Base-by-base conservation (phyloP, 2,329 filamentous ascomycete genomes). In the Ascochyta viciae-villosae region DNA sequence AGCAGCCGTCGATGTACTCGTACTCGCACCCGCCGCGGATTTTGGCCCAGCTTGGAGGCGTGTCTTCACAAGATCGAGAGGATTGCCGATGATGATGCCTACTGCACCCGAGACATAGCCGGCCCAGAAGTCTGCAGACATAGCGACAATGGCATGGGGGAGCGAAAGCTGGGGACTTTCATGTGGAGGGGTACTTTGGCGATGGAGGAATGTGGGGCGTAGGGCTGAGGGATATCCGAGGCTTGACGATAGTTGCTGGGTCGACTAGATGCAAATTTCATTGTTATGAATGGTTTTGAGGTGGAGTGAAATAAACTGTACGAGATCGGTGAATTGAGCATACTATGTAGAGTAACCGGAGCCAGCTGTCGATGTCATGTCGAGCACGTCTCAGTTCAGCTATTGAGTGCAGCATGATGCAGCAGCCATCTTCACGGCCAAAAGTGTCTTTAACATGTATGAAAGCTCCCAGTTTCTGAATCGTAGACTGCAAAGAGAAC, bases 81-180 rank as follows among this genome's bases (percentile, higher is more conserved):
- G 92, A 68, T 96, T 96, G 60, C 94, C 92, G 58, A 96, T 89
- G 43, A 96, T 79, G 67, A 97, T 97, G 41, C 92, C 91, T 44
- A 89, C 82, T 54, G 90, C 92, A 49, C 94, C 94, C 71, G 90
- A 94, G 58, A 95, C 78, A 76, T 96, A 97, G 69, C 93, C 92
- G 54, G 93, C 91, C 90, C 91, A 96, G 76, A 97, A 97, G 74
- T 96, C 93, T 65, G 91, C 86, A 46, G 90, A 91, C 90, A 95
- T 94, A 51, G 23, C 50, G 38, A 50, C 44, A 52, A 54, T 54
- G 50, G 24, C 45, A 45, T 54, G 54, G 29, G 44, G 41, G 19
- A 34, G 22, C 43, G 31, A 41, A 29, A 44, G 40, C 34, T 15
- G 49, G 42, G 38, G 46, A 23, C 23, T n/a, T 19, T 45, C 27